Conservation (phyloP, 441 rosid species). For the Biscutella laevigata region DNA sequence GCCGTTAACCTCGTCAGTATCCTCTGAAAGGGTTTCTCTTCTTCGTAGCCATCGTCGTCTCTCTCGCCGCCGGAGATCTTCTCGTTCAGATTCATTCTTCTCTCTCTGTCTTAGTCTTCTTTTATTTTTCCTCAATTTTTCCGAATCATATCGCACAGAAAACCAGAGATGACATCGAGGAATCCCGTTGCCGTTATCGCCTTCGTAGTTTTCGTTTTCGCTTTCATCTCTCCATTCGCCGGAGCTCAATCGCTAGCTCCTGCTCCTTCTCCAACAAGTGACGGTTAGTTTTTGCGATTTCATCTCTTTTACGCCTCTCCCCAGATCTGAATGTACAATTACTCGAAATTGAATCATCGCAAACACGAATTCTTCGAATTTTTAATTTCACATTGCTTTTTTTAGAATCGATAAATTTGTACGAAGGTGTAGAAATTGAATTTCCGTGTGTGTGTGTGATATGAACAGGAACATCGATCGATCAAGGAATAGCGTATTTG, state of each 20-base stretch:
- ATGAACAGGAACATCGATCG: slow-evolving; percentile 80
- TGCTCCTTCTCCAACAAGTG: slow-evolving; percentile 57
- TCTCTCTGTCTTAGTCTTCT: too few species aligned
- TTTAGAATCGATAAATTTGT: too few species aligned
- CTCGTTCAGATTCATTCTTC: too few species aligned
- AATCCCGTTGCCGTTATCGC: slow-evolving; percentile 21
- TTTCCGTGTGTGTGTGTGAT: too few species aligned
- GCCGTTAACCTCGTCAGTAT: too few species aligned
- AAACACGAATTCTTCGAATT: neutral
- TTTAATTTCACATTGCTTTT: neutral
- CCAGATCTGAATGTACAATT: slow-evolving; percentile 9
- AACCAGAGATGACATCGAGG: slow-evolving; percentile 29
- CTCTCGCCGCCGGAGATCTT: too few species aligned
- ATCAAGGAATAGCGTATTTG: slow-evolving; percentile 72
- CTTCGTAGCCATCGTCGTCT: too few species aligned
- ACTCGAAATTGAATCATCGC: neutral
- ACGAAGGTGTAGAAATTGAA: too few species aligned
- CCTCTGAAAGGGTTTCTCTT: too few species aligned
- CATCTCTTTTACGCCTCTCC: neutral
- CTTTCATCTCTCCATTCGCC: slow-evolving; percentile 32
- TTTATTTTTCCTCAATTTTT: neutral
- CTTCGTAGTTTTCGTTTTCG: slow-evolving; percentile 30
- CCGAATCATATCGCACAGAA: too few species aligned
- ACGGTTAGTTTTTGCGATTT: slow-evolving; percentile 33
- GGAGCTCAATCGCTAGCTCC: slow-evolving; percentile 38